Conservation (phyloP, 805 yeast genomes). For the Ogataea pignaliae region DNA sequence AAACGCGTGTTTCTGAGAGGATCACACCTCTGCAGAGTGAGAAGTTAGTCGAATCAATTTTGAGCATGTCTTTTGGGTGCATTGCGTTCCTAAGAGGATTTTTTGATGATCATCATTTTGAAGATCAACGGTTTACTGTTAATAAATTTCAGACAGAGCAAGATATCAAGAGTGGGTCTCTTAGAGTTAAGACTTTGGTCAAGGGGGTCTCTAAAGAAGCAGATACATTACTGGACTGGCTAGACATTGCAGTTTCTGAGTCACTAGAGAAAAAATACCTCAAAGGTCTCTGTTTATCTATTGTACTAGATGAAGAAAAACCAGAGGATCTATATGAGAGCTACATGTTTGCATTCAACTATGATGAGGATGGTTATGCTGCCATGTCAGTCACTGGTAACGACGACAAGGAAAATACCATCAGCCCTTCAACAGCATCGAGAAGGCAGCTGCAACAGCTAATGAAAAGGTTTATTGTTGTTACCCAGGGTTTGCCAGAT, state of each 20-base stretch:
- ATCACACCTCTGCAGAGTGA: conserved; percentile 31
- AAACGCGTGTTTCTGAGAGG: conserved; percentile 16
- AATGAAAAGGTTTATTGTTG: conserved; percentile 46
- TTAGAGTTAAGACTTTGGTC: conserved; percentile 45
- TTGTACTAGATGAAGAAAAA: conserved; percentile 37
- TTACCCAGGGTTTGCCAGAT: conserved; percentile 51
- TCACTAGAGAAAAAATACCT: conserved; percentile 40
- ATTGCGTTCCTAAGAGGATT: conserved; percentile 52
- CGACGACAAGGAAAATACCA: conserved; percentile 8
- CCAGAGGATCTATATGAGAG: conserved; percentile 45
- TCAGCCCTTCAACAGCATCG: conserved; percentile 30
- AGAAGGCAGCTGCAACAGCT: conserved; percentile 44
- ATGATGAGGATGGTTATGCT: conserved; percentile 26
- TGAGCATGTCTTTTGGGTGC: conserved; percentile 53
- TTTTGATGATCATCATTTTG: conserved; percentile 51
- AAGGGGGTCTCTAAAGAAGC: conserved; percentile 43
- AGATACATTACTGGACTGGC: conserved; percentile 49
- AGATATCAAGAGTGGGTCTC: conserved; percentile 19
- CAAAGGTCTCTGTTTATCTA: conserved; percentile 41
- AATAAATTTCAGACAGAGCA: conserved; percentile 23
- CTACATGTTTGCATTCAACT: conserved; percentile 45
- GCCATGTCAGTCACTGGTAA: conserved; percentile 21
- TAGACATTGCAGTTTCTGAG: conserved; percentile 46
- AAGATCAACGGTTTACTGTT: conserved; percentile 43
- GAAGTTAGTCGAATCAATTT: conserved; percentile 42